Percentiles rank a stretch among this genome's conserved stretches.
phyloP scores from a whole-genome alignment of 768 basidiomycete species.

The Lactarius evosmus region DNA sequence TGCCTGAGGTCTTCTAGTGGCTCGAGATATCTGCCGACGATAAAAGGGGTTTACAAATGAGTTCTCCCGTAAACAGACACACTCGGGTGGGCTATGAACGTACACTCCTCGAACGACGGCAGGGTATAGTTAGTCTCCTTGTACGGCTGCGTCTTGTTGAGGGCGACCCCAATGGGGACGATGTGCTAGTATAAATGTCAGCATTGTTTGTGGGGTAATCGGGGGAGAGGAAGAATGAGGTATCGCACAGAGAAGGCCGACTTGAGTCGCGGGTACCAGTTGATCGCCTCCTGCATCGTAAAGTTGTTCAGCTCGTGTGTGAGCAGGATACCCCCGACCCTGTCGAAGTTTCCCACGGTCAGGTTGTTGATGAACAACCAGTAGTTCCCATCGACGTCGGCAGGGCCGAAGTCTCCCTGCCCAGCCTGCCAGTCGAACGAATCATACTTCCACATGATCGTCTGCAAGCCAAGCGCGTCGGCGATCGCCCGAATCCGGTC shows the following conservation, averaged over 20 bases:
- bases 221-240: background rate
- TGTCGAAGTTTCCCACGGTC: slow-evolving; percentile 19
- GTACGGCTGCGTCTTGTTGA: slow-evolving; percentile 53
- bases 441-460: slow-evolving; percentile 71
- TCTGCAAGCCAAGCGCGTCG: slow-evolving; percentile 62
- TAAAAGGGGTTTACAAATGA: background rate
- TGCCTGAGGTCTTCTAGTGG: background rate
- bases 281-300: slow-evolving; percentile 58
- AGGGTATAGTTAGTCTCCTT: slow-evolving; percentile 44
- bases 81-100: slow-evolving; percentile 22
- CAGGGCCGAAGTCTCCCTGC: slow-evolving; percentile 4
- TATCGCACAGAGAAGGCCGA: slow-evolving; percentile 43
- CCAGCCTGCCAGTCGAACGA: slow-evolving; percentile 61
- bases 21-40: background rate
- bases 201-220: background rate
- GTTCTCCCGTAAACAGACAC: too few species aligned
- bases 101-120: slow-evolving; percentile 49
- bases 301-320: slow-evolving; percentile 60
- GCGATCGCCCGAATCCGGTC: slow-evolving; percentile 74
- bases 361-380: slow-evolving; percentile 17
- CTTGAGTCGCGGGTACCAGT: slow-evolving; percentile 46
- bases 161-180: slow-evolving; percentile 52
- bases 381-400: slow-evolving; percentile 20
- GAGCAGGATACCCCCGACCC: slow-evolving; percentile 48
- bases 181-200: slow-evolving; percentile 33